phyloP scores from a whole-genome alignment of 2,329 filamentous ascomycete genomes.

The Aspergillus puulaauensis region DNA sequence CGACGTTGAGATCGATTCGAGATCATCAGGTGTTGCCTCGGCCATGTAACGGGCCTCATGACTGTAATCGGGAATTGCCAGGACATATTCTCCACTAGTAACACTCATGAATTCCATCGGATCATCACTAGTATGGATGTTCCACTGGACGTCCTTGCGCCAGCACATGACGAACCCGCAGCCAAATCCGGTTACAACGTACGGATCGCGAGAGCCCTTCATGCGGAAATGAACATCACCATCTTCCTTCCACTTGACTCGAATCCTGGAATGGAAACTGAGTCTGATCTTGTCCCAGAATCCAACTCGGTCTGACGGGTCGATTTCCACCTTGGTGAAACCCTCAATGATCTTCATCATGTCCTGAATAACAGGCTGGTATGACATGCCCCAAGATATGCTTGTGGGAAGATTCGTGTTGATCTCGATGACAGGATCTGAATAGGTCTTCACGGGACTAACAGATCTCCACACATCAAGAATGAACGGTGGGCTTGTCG shows the following conservation, averaged over 20 bases:
- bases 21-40: conserved; percentile 47
- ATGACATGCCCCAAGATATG: conserved; percentile 96
- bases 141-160: conserved; percentile 89
- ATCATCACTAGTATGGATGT: conserved; percentile 79
- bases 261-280: conserved; percentile 88
- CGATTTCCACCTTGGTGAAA: conserved; percentile 92
- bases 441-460: conserved; percentile 93
- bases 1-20: conserved; percentile 61
- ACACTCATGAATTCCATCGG: conserved; percentile 94
- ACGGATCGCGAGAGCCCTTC: conserved; percentile 87
- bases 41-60: conserved; percentile 72
- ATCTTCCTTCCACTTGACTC: conserved; percentile 88
- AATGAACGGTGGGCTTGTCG: conserved; percentile 65
- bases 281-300: conserved; percentile 99
- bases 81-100: conserved; percentile 89
- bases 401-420: conserved; percentile 89
- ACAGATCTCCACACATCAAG: conserved; percentile 89
- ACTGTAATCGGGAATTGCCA: conserved; percentile 92
- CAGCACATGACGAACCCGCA: conserved; percentile 98
- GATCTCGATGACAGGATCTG: conserved; percentile 86
- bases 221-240: conserved; percentile 92
- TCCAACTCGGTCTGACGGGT: conserved; percentile 88
- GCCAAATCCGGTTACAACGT: conserved; percentile 86
- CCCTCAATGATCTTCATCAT: conserved; percentile 99
- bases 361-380: conserved; percentile 96